These are phyloP conservation scores for Diplogelasinospora grovesii DNA, from an alignment of 495 filamentous ascomycete species.

Conservation along the genomic window DNA sequence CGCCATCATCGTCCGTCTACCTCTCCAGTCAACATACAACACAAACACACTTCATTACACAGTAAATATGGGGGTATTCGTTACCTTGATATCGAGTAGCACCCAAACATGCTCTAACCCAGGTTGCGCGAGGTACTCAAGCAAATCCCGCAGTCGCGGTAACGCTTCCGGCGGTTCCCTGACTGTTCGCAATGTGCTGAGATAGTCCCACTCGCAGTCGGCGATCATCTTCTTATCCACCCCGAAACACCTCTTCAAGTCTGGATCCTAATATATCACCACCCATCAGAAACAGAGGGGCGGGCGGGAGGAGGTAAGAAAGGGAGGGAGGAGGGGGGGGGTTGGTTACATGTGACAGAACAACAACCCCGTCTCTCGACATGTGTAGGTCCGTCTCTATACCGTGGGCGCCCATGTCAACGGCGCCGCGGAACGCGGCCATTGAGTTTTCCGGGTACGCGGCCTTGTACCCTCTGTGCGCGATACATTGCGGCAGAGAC, in stretches of 20 bases:
- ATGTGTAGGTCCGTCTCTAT: constrained; percentile 86
- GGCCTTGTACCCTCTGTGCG: constrained; percentile 79
- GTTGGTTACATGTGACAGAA: constrained; percentile 70
- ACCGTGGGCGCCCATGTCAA: constrained; percentile 67
- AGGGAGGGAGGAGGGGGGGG: background rate
- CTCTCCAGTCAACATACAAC: no score
- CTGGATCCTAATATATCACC: no score
- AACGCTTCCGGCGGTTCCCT: constrained; percentile 62
- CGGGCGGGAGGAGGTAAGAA: background rate
- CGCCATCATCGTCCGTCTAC: constrained; percentile 61
- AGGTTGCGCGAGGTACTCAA: constrained; percentile 60
- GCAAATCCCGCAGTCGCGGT: constrained; percentile 67
- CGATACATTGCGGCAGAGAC: constrained; percentile 71
- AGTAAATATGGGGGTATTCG: background rate
- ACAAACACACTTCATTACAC: no score
- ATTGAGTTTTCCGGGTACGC: constrained; percentile 82
- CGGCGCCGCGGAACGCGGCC: constrained; percentile 65
- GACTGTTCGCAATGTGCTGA: constrained; percentile 61
- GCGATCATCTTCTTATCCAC: constrained; percentile 57
- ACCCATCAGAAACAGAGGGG: no score
- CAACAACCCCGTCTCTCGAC: constrained; percentile 73
- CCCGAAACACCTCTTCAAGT: constrained; percentile 79
- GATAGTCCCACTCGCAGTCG: constrained; percentile 68
- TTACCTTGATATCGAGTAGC: constrained; percentile 82
- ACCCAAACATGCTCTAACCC: constrained; percentile 63